These are phyloP conservation scores for Rubus parviflorus DNA, from an alignment of 306 rosid genomes.

Conservation along the genomic window DNA sequence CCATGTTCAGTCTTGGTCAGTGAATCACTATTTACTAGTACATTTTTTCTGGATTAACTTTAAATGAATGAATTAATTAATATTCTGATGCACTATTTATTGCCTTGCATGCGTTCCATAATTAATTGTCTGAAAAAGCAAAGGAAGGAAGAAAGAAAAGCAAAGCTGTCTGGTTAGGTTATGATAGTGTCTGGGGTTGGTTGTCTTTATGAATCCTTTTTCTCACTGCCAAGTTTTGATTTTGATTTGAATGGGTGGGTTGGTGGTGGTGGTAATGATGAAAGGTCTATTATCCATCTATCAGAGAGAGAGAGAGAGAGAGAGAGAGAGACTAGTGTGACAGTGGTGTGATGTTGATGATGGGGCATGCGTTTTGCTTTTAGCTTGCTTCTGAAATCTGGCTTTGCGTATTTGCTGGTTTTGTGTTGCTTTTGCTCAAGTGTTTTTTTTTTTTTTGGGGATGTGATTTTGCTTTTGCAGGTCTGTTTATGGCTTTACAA, in stretches of 20 bases:
- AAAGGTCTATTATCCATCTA: conserved; percentile 41
- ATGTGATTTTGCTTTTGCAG: conserved; percentile 40
- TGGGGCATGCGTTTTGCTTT: conserved; percentile 33
- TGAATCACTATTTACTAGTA: neutral
- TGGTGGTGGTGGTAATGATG: conserved; percentile 48
- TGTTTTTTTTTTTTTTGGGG: neutral
- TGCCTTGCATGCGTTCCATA: conserved; percentile 20
- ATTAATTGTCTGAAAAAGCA: conserved; percentile 33
- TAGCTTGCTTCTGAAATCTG: neutral
- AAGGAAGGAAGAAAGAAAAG: conserved; percentile 20
- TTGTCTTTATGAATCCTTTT: conserved; percentile 36
- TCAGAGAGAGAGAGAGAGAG: too few species aligned
- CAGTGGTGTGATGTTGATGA: conserved; percentile 25
- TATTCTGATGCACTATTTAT: neutral
- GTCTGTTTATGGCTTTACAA: conserved; percentile 98
- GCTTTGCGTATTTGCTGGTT: neutral
- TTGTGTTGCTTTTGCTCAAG: conserved; percentile 10
- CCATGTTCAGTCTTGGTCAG: conserved; percentile 98
- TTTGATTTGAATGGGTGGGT: conserved; percentile 32
- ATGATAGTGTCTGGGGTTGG: conserved; percentile 41
- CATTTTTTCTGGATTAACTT: neutral
- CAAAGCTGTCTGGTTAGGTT: conserved; percentile 5
- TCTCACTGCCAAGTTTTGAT: conserved; percentile 34
- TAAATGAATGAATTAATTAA: neutral
- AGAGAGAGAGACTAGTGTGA: conserved; percentile 37